Base-by-base conservation (phyloP, 441 rosid species). In the Jatropha multifida region DNA sequence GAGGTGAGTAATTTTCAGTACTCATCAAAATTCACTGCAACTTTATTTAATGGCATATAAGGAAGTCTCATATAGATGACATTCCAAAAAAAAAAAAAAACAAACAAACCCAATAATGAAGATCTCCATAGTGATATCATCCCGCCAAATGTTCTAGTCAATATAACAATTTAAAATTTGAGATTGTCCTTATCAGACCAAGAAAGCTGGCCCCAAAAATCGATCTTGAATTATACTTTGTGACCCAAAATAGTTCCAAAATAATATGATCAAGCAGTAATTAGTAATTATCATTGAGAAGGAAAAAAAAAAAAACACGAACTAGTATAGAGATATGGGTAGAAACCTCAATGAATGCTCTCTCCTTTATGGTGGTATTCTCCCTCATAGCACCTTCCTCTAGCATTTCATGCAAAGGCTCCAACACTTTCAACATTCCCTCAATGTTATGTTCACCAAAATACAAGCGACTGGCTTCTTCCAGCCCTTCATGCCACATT, bases 391-490 rank as follows among this genome's bases (percentile, higher is more conserved):
- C 97, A 85, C 98, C 99, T 89, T 94, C 97, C 82, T 89, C 93
- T 0, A 97, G 97, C 92, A 90, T 90, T 80, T 86, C 90, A 83
- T 97, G 99, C 82, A 92, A 86, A 65, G 99, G 99, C 81, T 94
- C 99, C 86, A 97, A 87, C 27, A 86, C 97, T 79, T 97, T 94
- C 65, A 94, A 86, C 99, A 97, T 97, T 68, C 96, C 97, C 87
- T 97, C 99, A 82, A 90, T 90, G 83, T 97, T 97, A 83, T 88
- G 99, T 85, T 97, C 99, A 77, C 99, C 99, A 78, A 94, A 97
- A 84, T 88, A 97, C 84, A 97, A 84, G 69, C 99, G 99, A 82
- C 99, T 97, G 69, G 99, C 99, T 88, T 97, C 99, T 92, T 97
- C 99, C 83, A 97, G 79, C 44, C 88, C 97, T 81, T 96, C 99